Conservation (phyloP, 768 basidiomycete genomes). For the Rhodocollybia butyracea region DNA sequence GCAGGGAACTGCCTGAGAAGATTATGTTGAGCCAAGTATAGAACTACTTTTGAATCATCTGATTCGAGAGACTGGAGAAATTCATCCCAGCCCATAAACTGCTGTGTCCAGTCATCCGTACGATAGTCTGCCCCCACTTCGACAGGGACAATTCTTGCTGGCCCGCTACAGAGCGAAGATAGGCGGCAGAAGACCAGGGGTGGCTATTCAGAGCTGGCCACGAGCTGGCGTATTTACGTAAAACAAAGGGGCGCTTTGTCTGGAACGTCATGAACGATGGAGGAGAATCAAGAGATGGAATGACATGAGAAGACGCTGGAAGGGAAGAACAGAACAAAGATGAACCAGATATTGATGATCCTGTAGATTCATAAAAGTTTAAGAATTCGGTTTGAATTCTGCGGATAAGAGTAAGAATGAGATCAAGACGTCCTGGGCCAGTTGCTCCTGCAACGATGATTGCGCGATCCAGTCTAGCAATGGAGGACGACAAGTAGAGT, state of each 20-base stretch:
- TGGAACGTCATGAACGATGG: conserved; percentile 63
- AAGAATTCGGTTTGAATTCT: conserved; percentile 47
- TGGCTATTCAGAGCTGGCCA: conserved; percentile 80
- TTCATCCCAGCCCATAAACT: conserved; percentile 70
- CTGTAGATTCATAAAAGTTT: neutral
- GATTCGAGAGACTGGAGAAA: conserved; percentile 56
- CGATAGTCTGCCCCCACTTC: conserved; percentile 89
- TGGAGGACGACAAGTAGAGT: conserved; percentile 33
- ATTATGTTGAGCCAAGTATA: conserved; percentile 92
- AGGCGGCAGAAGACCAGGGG: conserved; percentile 67
- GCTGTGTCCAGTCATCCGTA: conserved; percentile 75
- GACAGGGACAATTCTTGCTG: conserved; percentile 83
- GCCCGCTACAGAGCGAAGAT: conserved; percentile 74
- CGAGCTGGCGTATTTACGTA: conserved; percentile 54
- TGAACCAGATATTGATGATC: neutral
- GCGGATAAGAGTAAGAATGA: conserved; percentile 61
- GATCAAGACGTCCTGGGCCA: conserved; percentile 54
- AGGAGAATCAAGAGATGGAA: conserved; percentile 40
- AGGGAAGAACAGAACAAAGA: neutral
- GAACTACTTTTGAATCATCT: conserved; percentile 26
- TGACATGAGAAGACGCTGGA: conserved; percentile 2
- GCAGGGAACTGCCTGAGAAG: conserved; percentile 82
- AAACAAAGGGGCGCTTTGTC: conserved; percentile 62
- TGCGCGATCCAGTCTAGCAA: conserved; percentile 69
- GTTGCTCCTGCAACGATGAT: conserved; percentile 83